Conservation (phyloP, 1,139 yeast species). For the Lodderomyces metapsilosis region DNA sequence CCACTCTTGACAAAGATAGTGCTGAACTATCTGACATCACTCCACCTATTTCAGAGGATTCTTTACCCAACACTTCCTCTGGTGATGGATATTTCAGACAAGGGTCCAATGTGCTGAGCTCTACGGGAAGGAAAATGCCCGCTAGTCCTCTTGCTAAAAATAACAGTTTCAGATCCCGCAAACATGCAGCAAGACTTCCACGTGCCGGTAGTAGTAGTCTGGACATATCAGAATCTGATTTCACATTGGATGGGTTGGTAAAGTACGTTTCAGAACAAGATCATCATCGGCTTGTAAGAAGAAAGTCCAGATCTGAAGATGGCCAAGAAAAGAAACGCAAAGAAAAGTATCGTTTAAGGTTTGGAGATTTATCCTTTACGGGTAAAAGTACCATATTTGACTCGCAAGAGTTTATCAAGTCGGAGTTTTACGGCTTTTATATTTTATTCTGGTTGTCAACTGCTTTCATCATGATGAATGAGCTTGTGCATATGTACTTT, state of each 20-base stretch:
- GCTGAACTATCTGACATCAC: conserved; percentile 2
- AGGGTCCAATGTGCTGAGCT: neutral
- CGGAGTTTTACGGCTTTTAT: conserved; percentile 63
- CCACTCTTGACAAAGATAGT: neutral
- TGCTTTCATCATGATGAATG: conserved; percentile 50
- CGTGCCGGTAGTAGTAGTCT: neutral
- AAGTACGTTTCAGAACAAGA: conserved; percentile 5
- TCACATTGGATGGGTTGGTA: conserved; percentile 7
- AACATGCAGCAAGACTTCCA: neutral
- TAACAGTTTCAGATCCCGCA: neutral
- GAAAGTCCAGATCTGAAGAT: neutral
- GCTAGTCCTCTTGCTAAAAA: neutral
- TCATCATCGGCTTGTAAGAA: neutral
- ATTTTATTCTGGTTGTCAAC: conserved; percentile 69
- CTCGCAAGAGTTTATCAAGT: conserved; percentile 32
- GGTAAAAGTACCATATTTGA: conserved; percentile 50
- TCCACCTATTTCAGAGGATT: neutral
- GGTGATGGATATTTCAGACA: neutral
- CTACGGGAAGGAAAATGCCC: neutral
- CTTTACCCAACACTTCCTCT: neutral
- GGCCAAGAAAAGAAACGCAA: neutral
- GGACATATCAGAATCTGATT: conserved; percentile 1
- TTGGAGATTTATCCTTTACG: conserved; percentile 15
- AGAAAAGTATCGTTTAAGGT: conserved; percentile 13
- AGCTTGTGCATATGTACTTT: conserved; percentile 43